Evolutionary conservation across 352 stramenopile genomes (phyloP).

Genomic region (Globisporangium uncinulatum): DNA sequence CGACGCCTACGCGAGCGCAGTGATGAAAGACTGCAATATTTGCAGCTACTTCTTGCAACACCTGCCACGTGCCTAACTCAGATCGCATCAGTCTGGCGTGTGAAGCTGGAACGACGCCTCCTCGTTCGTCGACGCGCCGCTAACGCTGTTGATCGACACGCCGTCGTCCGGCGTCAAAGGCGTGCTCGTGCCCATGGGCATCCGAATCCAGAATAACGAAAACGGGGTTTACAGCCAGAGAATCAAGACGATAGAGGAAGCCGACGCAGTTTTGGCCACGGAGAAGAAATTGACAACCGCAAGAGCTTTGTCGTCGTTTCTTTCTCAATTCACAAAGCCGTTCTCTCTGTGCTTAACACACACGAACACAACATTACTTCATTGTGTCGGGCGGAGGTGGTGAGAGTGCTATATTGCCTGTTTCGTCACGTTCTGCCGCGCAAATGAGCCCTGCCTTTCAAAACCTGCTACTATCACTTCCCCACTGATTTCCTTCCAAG

Average conservation of each 20-base stretch:
- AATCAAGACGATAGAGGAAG: conserved; percentile 65
- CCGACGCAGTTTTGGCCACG: conserved; percentile 68
- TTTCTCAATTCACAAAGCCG: too few species aligned
- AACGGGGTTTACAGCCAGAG: conserved; percentile 56
- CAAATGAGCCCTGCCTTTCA: too few species aligned
- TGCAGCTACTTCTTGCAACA: conserved; percentile 59
- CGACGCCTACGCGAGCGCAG: conserved; percentile 13
- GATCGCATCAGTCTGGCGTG: conserved; percentile 43
- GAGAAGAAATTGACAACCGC: too few species aligned
- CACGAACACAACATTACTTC: too few species aligned
- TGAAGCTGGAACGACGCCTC: conserved; percentile 58
- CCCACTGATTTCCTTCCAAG: too few species aligned
- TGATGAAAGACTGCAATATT: conserved; percentile 51
- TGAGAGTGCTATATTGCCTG: too few species aligned
- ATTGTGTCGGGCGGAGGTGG: too few species aligned
- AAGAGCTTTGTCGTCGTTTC: too few species aligned
- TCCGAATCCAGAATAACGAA: conserved; percentile 73
- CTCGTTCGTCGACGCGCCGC: conserved; percentile 60
- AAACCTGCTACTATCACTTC: too few species aligned
- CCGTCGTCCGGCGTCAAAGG: conserved; percentile 70
- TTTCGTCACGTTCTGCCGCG: too few species aligned
- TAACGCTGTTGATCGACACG: conserved; percentile 60
- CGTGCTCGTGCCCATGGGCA: conserved; percentile 42
- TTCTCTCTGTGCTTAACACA: too few species aligned
- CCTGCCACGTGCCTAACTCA: conserved; percentile 31